Base-by-base conservation (phyloP, 1,139 yeast genomes). In the Lodderomyces parapsilosis region DNA sequence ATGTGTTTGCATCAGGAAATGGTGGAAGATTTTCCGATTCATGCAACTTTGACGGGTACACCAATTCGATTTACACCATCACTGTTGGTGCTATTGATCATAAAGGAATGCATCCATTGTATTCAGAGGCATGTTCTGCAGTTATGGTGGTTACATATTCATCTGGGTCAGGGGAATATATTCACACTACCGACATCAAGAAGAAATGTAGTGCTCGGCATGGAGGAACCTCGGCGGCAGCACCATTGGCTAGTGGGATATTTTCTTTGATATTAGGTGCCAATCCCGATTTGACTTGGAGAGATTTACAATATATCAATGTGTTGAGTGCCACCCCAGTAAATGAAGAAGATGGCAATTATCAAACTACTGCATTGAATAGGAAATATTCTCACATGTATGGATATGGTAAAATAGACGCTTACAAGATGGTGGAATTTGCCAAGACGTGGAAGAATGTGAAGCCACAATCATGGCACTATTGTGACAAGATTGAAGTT, bases 151-250 rank as follows among this genome's bases (percentile, higher is more conserved):
- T 89, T 1, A 90, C 99, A 0, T 93, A 90, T 57, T 85, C 96
- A 4, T 87, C 96, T 1, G 97, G 97, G 0, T 82, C 93, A 3
- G 88, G 88, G 23, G 96, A 89, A 58, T 87, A 81, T 58, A 93
- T 94, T 46, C 94, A 87, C 58, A 88, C 99, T 6, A 88, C 98
- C 2, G 98, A 93, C 62, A 78, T 89, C 43, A 76, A 81, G 40
- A 76, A 76, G n/a, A 63, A 66, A 51, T 94, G 99, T 62, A 69
- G 94, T 2, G 74, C 75, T 30, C 61, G 56, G 24, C 99, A 94
- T 63, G 96, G 98, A 7, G 99, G 99, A 18, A 94, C 99, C 0
- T 91, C 98, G 14, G 99, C 99, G 0, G 98, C 99, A 14, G 99
- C 99, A 0, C 99, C 99, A 0, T 74, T 94, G 44, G 99, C 98